Evolutionary conservation across 305 asterid species (phyloP).

Genomic region (Andrographis paniculata): DNA sequence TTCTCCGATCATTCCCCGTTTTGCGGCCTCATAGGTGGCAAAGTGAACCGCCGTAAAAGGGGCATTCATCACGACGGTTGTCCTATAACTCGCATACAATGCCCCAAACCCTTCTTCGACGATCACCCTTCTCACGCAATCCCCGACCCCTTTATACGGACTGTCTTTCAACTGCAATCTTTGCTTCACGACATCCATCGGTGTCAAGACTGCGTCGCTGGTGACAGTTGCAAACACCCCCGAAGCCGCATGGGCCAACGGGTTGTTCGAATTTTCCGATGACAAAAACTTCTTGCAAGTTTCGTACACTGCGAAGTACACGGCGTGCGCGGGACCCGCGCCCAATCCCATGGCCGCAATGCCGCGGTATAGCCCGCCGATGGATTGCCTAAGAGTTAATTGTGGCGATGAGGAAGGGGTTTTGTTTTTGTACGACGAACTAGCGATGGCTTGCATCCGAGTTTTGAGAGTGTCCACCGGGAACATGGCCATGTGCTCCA

Average conservation of each 20-base stretch:
- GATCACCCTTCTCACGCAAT: slow-evolving; percentile 41
- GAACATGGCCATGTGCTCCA: slow-evolving; percentile 67
- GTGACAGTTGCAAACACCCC: slow-evolving; percentile 48
- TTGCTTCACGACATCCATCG: slow-evolving; percentile 71
- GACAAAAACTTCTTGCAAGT: slow-evolving; percentile 28
- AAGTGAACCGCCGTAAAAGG: slow-evolving; percentile 60
- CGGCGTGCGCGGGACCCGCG: slow-evolving; percentile 64
- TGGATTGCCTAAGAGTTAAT: slow-evolving; percentile 33
- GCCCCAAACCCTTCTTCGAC: slow-evolving; percentile 52
- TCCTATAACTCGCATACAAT: slow-evolving; percentile 50
- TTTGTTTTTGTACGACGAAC: slow-evolving; percentile 27
- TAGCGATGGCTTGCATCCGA: slow-evolving; percentile 55
- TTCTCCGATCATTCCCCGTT: slow-evolving; percentile 32
- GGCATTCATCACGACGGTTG: slow-evolving; percentile 60
- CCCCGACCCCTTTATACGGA: slow-evolving; percentile 50
- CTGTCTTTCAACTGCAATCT: slow-evolving; percentile 52
- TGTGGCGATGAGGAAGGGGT: too few species aligned
- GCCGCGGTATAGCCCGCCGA: slow-evolving; percentile 40
- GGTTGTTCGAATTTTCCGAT: slow-evolving; percentile 28
- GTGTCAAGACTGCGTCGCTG: slow-evolving; percentile 57
- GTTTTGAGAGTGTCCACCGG: slow-evolving; percentile 62
- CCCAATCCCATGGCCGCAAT: slow-evolving; percentile 56
- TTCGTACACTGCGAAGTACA: slow-evolving; percentile 53
- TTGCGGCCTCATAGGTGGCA: slow-evolving; percentile 56
- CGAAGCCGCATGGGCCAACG: slow-evolving; percentile 40